Base-by-base conservation (phyloP, 495 filamentous ascomycete genomes). In the Penicillium parvum region DNA sequence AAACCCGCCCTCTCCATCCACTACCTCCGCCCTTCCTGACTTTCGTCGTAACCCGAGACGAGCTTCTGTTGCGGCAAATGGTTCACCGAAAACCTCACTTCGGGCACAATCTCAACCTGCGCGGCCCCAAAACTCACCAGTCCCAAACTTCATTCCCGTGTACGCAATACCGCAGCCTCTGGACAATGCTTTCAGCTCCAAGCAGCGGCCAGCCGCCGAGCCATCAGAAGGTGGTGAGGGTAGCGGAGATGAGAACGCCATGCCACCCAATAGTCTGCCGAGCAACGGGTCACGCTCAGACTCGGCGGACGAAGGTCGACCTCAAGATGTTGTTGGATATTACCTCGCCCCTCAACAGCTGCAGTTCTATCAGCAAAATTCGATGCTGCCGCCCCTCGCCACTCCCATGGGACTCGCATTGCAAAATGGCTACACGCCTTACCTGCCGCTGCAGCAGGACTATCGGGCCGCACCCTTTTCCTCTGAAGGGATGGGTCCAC, bases 71-170 rank as follows among this genome's bases (percentile, higher is more conserved):
- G 67, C 71, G 3, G 28, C 28, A 15, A 78, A 78, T 37, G 72
- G 68, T 1, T 73, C 72, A 11, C 64, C 77, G 1, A 70, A 67
- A 18, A 67, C 60, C 23, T 79, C 75, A 4, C 60, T 78, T 5
- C 64, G 82, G 27, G 81, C 82, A 16, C 82, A 85, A 28, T 85
- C 82, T 18, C 82, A 85, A 43, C 82, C 82, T 45, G 77, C 80
- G 4, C 71, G 82, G 14, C 62, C 74, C 3, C 50, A 77, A 17
- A 70, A 75, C 40, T 69, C 75, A 26, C 61, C 68, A 42, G 50
- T 69, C 35, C 61, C 58, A 23, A 62, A 39, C 25, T 61, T 65
- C 53, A 51, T 61, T 18, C 57, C 72, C 16, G 47, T 71, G 22
- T 71, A 69, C 52, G 49, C 67, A 30, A 56, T 65, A 23, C 43